phyloP scores from a whole-genome alignment of 352 stramenopile species.

The Pythium utonaiense region DNA sequence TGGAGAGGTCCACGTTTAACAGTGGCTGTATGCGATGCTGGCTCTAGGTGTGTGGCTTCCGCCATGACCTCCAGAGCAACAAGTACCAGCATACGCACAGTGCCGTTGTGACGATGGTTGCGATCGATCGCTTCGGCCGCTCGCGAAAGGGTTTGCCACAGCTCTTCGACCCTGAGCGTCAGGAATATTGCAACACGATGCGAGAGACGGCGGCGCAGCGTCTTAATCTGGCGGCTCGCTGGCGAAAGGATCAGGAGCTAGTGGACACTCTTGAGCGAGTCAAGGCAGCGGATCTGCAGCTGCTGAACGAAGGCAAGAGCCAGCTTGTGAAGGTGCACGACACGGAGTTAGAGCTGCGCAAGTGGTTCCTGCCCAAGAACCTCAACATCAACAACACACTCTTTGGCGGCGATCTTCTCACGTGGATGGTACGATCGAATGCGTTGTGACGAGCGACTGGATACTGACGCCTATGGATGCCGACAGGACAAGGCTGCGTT shows the following conservation, averaged over 20 bases:
- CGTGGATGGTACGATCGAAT: conserved; percentile 41
- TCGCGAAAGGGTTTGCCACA: conserved; percentile 27
- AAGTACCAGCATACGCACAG: conserved; percentile 34
- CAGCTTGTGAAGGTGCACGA: conserved; percentile 35
- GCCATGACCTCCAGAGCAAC: conserved; percentile 25
- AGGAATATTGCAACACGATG: conserved; percentile 15
- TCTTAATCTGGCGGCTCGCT: conserved; percentile 22
- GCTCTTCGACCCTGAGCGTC: conserved; percentile 19
- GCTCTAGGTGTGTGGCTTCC: conserved; percentile 24
- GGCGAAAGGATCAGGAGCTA: conserved; percentile 30
- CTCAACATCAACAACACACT: conserved; percentile 72
- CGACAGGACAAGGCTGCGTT: conserved; percentile 53
- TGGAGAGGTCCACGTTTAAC: too few relatives aligned
- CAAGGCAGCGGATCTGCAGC: conserved; percentile 18
- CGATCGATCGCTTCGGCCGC: conserved; percentile 28
- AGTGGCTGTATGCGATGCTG: neutral
- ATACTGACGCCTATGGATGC: neutral
- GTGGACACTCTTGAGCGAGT: conserved; percentile 25
- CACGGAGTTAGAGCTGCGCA: conserved; percentile 64
- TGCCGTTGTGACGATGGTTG: conserved; percentile 35
- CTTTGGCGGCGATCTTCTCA: conserved; percentile 60
- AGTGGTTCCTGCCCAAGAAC: conserved; percentile 67
- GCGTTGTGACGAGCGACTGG: neutral
- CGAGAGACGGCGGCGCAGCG: conserved; percentile 24
- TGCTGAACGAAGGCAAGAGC: conserved; percentile 15